These are phyloP conservation scores for Xylaria sp. DNA, from an alignment of 2,329 filamentous ascomycete genomes.

Conservation along the genomic window DNA sequence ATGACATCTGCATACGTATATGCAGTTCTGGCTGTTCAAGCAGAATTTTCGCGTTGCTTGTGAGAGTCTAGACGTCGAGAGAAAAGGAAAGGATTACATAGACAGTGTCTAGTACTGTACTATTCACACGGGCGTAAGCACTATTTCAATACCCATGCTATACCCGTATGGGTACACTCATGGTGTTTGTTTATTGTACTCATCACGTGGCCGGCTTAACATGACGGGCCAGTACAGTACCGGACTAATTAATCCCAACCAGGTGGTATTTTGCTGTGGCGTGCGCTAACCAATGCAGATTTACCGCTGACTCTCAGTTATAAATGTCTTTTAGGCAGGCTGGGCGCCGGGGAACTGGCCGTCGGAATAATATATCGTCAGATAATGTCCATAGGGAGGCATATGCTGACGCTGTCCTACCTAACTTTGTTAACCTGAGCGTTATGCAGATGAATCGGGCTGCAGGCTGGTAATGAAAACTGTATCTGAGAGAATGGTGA, in stretches of 20 bases:
- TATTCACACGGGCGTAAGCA: background rate
- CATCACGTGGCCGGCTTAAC: conserved; percentile 5
- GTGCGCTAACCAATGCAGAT: background rate
- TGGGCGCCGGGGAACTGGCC: conserved; percentile 5
- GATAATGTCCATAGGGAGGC: background rate
- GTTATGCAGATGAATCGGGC: background rate
- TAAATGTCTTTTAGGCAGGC: background rate
- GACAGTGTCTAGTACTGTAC: background rate
- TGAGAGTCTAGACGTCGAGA: background rate
- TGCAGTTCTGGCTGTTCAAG: conserved; percentile 3
- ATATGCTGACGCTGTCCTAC: background rate
- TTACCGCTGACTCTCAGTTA: background rate
- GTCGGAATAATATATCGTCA: background rate
- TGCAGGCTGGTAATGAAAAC: background rate
- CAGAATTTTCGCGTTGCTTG: background rate
- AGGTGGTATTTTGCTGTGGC: background rate
- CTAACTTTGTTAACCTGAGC: background rate
- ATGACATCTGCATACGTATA: background rate
- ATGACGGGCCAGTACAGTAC: background rate
- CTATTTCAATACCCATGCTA: background rate
- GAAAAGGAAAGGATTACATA: background rate
- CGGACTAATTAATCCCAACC: conserved; percentile 1
- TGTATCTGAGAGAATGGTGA: background rate
- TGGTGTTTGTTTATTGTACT: background rate
- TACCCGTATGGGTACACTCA: background rate